Conservation (phyloP, 768 basidiomycete genomes). For the Candolleomyces eurysporus region DNA sequence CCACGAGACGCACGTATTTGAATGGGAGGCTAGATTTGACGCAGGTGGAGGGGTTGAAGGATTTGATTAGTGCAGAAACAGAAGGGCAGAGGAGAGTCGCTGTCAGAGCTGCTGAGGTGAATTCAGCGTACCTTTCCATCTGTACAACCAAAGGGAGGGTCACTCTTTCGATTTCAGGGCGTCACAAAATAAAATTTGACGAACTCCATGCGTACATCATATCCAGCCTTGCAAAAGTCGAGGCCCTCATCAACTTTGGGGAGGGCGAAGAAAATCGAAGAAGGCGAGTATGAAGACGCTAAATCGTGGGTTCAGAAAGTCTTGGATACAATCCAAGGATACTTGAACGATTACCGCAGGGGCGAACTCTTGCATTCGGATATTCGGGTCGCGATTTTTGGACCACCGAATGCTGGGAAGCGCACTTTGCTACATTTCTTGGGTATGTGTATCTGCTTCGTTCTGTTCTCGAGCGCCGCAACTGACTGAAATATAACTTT, state of each 20-base stretch:
- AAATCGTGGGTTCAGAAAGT: constrained; percentile 47
- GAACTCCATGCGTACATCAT: constrained; percentile 67
- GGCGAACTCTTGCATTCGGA: constrained; percentile 86
- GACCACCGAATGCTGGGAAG: constrained; percentile 94
- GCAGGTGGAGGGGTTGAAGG: constrained; percentile 85
- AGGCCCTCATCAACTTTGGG: constrained; percentile 92
- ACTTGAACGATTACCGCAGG: constrained; percentile 68
- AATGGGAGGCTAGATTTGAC: constrained; percentile 83
- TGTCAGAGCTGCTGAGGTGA: constrained; percentile 62
- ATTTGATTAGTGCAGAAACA: constrained; percentile 87
- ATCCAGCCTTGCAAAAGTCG: constrained; percentile 71
- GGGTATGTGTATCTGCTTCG: constrained; percentile 41
- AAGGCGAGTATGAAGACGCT: constrained; percentile 76
- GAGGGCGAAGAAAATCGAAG: constrained; percentile 90
- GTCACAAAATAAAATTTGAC: constrained; percentile 56
- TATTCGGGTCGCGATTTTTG: constrained; percentile 83
- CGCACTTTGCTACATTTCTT: constrained; percentile 85
- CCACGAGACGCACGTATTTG: constrained; percentile 80
- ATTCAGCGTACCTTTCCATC: constrained; percentile 21
- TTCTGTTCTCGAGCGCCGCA: constrained; percentile 1
- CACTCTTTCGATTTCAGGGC: constrained; percentile 46
- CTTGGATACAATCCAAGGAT: constrained; percentile 46
- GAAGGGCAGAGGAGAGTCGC: constrained; percentile 78
- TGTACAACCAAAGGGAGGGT: not conserved
- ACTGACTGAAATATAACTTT: not conserved